Conservation (phyloP, 225 moss, liverwort and hornwort genomes). For the Ulota crispa region DNA sequence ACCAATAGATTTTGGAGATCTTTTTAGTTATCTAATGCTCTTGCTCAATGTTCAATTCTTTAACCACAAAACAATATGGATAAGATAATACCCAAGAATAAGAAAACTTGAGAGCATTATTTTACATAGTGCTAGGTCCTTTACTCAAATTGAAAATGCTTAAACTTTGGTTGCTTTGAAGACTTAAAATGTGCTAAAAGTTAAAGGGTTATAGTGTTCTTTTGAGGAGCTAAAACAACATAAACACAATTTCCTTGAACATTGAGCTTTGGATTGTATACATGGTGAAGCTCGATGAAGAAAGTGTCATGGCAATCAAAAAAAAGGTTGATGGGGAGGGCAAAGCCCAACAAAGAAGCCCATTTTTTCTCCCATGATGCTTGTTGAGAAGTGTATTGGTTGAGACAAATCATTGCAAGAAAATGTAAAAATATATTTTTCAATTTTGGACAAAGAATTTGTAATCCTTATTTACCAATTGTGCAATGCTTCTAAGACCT, state of each 20-base stretch:
- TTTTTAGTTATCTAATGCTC: neutral
- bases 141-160: neutral
- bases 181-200: neutral
- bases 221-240: neutral
- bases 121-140: neutral
- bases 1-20: neutral
- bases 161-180: neutral
- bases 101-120: neutral
- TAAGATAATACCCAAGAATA: neutral
- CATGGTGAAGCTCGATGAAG: too few relatives aligned
- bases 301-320: too few relatives aligned
- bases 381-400: too few relatives aligned
- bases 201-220: accelerated
- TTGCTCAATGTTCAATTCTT: neutral
- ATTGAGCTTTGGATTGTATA: neutral
- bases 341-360: too few relatives aligned
- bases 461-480: too few relatives aligned
- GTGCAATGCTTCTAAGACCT: too few relatives aligned
- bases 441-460: too few relatives aligned
- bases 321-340: too few relatives aligned
- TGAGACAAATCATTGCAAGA: too few relatives aligned
- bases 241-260: accelerated
- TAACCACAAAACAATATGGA: neutral
- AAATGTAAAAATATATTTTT: too few relatives aligned
- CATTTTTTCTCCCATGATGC: too few relatives aligned